These are phyloP conservation scores for Xylariomycetidae sp. DNA, from an alignment of 2,329 filamentous ascomycete species.

Conservation along the genomic window DNA sequence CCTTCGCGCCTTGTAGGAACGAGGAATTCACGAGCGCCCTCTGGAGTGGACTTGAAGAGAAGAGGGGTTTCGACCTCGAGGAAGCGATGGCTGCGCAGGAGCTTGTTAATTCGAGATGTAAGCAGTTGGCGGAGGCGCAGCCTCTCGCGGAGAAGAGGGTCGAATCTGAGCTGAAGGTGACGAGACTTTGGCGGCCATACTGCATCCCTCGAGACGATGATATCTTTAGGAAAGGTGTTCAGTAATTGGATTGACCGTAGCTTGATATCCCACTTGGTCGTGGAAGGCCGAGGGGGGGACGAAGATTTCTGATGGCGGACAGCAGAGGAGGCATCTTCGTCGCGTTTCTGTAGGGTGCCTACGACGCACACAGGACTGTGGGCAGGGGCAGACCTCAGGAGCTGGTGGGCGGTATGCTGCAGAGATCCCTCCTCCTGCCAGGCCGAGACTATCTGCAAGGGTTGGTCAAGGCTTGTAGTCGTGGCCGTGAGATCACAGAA, in stretches of 20 bases:
- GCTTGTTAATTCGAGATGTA: conserved; percentile 21
- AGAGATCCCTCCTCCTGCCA: conserved; percentile 32
- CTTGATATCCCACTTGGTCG: conserved; percentile 52
- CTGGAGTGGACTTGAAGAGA: conserved; percentile 95
- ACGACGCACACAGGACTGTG: conserved; percentile 50
- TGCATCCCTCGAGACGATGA: conserved; percentile 71
- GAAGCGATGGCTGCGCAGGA: conserved; percentile 47
- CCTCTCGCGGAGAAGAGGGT: conserved; percentile 60
- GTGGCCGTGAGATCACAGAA: conserved; percentile 56
- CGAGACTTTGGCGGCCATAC: conserved; percentile 70
- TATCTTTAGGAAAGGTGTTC: conserved; percentile 68
- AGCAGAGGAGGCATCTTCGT: background rate
- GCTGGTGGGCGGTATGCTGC: conserved; percentile 31
- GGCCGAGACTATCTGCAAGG: conserved; percentile 40
- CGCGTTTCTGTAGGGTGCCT: conserved; percentile 26
- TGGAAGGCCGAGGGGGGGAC: too few relatives aligned
- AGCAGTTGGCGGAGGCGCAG: conserved; percentile 66
- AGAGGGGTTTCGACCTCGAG: conserved; percentile 86
- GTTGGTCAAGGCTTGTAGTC: too few relatives aligned
- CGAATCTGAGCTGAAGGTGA: conserved; percentile 80
- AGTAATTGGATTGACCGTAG: conserved; percentile 61
- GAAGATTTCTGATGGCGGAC: background rate
- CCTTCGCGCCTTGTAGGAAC: conserved; percentile 78
- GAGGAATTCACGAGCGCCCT: conserved; percentile 90
- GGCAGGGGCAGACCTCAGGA: conserved; percentile 41